Percentiles rank a stretch among this genome's conserved stretches.
These are phyloP conservation scores for Phytophthora constricta DNA, from an alignment of 352 stramenopile species.

Conservation along the genomic window DNA sequence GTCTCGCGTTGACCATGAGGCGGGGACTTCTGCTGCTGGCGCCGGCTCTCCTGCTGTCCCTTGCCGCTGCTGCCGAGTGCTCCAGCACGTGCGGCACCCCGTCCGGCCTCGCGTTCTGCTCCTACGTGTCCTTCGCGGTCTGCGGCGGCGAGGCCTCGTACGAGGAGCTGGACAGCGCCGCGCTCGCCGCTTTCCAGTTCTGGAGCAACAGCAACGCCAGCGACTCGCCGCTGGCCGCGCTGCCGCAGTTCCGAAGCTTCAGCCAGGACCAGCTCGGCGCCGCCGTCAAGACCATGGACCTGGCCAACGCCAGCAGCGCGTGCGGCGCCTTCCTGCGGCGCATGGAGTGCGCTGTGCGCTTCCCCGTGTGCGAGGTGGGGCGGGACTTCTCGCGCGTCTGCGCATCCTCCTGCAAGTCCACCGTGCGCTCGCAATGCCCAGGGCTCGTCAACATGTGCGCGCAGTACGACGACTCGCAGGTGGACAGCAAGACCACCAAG, in stretches of 20 bases:
- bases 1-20: conserved; percentile 15
- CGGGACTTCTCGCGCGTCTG: conserved; percentile 73
- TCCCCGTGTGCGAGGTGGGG: conserved; percentile 85
- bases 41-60: conserved; percentile 12
- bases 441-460: conserved; percentile 67
- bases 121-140: conserved; percentile 77
- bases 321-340: conserved; percentile 65
- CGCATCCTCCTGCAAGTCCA: conserved; percentile 63
- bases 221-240: conserved; percentile 35
- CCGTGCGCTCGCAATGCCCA: conserved; percentile 66
- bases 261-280: conserved; percentile 42
- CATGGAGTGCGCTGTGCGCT: conserved; percentile 75
- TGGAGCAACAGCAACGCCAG: conserved; percentile 58
- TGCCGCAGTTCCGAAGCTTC: conserved; percentile 62
- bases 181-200: conserved; percentile 45
- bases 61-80: conserved; percentile 52
- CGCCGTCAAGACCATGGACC: conserved; percentile 54
- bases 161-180: conserved; percentile 60
- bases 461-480: conserved; percentile 40
- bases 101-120: conserved; percentile 77
- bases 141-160: conserved; percentile 67
- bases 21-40: conserved; percentile 20
- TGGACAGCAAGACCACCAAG: conserved; percentile 74
- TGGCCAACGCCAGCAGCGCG: conserved; percentile 65
- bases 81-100: conserved; percentile 81